Base-by-base conservation (phyloP, 371 early-diverging fungal species). In the Parasitella parasitica region DNA sequence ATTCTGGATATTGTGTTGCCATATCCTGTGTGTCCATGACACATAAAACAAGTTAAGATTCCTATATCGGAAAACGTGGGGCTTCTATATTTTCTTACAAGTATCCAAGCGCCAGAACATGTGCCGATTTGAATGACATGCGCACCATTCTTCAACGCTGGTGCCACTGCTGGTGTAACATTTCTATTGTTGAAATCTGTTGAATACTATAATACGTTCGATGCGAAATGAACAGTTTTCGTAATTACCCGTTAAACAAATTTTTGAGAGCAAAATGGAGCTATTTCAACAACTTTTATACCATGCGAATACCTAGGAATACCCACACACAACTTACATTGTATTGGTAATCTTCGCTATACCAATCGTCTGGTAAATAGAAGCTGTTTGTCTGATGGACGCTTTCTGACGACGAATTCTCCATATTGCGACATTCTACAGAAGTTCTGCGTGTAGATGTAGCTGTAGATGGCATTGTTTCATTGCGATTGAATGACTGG, bases 1-100 rank as follows among this genome's bases (percentile, higher is more conserved):
- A 77, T 9, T 67, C 62, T 18, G 72, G 68, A 37, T 52, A 77
- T 43, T 74, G 77, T 11, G 66, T 69, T 0, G 75, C 77, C 74
- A 77, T 72, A 48, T 77, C 77, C 77, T 77, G 36, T 9, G 6
- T 36, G 37, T 37, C 16, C 16, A n/a, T 37, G 4, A n/a, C 16
- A 37, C 38, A 37, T 4, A 37, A 37, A n/a, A 4, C 16, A 16
- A 41, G 20, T 36, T 26, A 53, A 24, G n/a, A 39, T 35, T 37
- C 32, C 22, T 18, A 43, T 37, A 26, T 35, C 3, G 20, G 32
- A 46, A 20, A 24, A 38, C 11, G 39, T 24, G 36, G 15, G 6
- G 4, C 1, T 32, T 32, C 6, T 36, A 37, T 6, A 30, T 35
- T 15, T 30, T 13, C 15, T 58, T 63, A 68, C 69, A 63, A 63